Conservation (phyloP, 495 filamentous ascomycete genomes). For the Penicillium maclennaniae region DNA sequence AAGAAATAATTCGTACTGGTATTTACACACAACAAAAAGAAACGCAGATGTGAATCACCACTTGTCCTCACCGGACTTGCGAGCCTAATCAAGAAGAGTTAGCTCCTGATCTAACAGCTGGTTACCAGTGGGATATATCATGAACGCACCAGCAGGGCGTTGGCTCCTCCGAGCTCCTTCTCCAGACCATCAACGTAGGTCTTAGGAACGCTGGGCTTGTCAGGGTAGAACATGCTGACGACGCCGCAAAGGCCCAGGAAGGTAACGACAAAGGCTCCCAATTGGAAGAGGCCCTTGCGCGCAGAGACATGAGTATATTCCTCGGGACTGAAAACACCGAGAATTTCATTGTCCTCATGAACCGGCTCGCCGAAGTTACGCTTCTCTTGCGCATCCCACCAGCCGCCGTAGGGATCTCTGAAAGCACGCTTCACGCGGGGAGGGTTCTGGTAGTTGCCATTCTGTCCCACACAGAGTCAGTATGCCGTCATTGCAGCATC, state of each 20-base stretch:
- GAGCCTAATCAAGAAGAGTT: slow-evolving; percentile 29
- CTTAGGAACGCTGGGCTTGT: slow-evolving; percentile 71
- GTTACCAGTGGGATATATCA: not conserved
- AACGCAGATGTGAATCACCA: slow-evolving; percentile 32
- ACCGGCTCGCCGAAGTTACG: slow-evolving; percentile 93
- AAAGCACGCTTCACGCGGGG: slow-evolving; percentile 75
- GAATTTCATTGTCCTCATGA: slow-evolving; percentile 94
- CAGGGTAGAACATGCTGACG: slow-evolving; percentile 75
- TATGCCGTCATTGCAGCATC: not conserved
- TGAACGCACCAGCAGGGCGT: slow-evolving; percentile 39
- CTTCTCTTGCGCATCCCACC: slow-evolving; percentile 97
- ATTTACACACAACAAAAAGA: slow-evolving; percentile 41
- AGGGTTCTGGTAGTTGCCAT: slow-evolving; percentile 90
- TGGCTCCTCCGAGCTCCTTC: slow-evolving; percentile 75
- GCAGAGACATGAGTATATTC: slow-evolving; percentile 82
- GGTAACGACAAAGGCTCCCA: slow-evolving; percentile 68
- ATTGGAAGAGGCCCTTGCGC: slow-evolving; percentile 65
- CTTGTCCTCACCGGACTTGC: slow-evolving; percentile 40
- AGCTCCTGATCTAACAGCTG: not conserved
- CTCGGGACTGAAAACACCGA: slow-evolving; percentile 85
- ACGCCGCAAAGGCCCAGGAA: slow-evolving; percentile 68
- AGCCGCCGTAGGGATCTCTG: slow-evolving; percentile 89
- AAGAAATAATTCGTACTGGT: slow-evolving; percentile 36
- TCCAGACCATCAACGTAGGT: slow-evolving; percentile 82
- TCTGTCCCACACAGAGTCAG: slow-evolving; percentile 48